These are phyloP conservation scores for Dendrothele bispora DNA, from an alignment of 768 basidiomycete species.

Conservation along the genomic window DNA sequence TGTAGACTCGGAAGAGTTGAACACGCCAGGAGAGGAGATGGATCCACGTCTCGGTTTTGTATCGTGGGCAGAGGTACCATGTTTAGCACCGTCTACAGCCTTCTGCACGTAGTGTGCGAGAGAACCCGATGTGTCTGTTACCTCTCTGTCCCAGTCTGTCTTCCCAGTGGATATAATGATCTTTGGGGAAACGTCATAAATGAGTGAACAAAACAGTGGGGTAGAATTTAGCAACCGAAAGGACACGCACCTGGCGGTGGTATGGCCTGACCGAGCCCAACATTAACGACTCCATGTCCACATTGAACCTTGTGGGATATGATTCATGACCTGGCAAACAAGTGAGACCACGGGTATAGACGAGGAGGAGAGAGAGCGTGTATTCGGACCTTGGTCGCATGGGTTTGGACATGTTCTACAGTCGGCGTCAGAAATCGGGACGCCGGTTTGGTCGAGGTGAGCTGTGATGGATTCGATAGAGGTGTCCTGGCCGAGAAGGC, in stretches of 20 bases:
- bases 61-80: conserved; percentile 23
- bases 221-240: conserved; percentile 4
- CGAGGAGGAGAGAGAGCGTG: conserved; percentile 21
- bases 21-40: conserved; percentile 50
- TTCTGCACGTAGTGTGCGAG: conserved; percentile 63
- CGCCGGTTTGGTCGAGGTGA: conserved; percentile 52
- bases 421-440: conserved; percentile 67
- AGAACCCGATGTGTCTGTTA: conserved; percentile 68
- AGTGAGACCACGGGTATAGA: conserved; percentile 23
- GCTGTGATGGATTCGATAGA: conserved; percentile 41
- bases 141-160: conserved; percentile 83
- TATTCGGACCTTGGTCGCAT: conserved; percentile 64
- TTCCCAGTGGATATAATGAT: conserved; percentile 89
- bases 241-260: conserved; percentile 65
- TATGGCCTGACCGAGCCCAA: conserved; percentile 86
- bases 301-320: conserved; percentile 69
- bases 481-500: conserved; percentile 39
- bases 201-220: conserved; percentile 3
- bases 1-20: conserved; percentile 52
- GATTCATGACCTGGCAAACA: conserved; percentile 61
- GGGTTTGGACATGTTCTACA: conserved; percentile 78
- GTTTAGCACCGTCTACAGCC: conserved; percentile 27
- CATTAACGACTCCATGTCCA: conserved; percentile 81
- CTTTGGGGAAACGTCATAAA: conserved; percentile 32
- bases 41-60: conserved; percentile 10